Evolutionary conservation across 2,329 filamentous ascomycete genomes (phyloP).

Genomic region (Blastomyces gilchristii): DNA sequence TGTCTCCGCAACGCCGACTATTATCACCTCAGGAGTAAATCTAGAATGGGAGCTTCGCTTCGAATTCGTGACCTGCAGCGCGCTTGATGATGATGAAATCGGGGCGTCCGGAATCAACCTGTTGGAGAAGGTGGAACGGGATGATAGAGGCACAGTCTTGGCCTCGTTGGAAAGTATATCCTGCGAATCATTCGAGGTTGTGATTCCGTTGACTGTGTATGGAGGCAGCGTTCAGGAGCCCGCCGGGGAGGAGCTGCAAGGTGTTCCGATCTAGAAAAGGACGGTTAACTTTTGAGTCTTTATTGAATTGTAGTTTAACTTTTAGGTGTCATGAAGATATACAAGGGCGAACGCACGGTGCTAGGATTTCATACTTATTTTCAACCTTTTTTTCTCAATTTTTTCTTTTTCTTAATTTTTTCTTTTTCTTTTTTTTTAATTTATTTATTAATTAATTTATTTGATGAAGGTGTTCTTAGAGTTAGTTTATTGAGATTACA

Average conservation of each 20-base stretch:
- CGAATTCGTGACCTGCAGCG: constrained; percentile 76
- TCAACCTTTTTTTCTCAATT: neutral
- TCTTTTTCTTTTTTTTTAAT: too few relatives aligned
- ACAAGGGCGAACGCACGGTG: neutral
- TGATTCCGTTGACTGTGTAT: constrained; percentile 74
- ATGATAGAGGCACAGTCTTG: constrained; percentile 67
- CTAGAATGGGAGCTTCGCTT: constrained; percentile 82
- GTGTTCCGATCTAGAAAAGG: constrained; percentile 29
- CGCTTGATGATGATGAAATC: constrained; percentile 28
- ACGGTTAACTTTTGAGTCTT: neutral
- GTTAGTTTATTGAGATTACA: too few relatives aligned
- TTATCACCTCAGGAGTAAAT: constrained; percentile 78
- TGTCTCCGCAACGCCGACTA: constrained; percentile 72
- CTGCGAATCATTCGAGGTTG: constrained; percentile 85
- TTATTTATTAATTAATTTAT: too few relatives aligned
- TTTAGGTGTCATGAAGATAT: neutral
- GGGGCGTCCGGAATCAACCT: constrained; percentile 41
- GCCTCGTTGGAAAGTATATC: constrained; percentile 67
- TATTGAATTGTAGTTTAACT: neutral
- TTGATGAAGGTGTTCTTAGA: too few relatives aligned
- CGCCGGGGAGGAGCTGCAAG: constrained; percentile 31
- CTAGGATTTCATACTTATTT: neutral
- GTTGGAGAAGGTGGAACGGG: constrained; percentile 67
- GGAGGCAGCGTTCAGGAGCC: constrained; percentile 42
- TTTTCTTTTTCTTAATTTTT: too few relatives aligned